Percentiles rank a stretch among this genome's conserved stretches.
phyloP scores from a whole-genome alignment of 345 rosid species.

The Linum lewisii region DNA sequence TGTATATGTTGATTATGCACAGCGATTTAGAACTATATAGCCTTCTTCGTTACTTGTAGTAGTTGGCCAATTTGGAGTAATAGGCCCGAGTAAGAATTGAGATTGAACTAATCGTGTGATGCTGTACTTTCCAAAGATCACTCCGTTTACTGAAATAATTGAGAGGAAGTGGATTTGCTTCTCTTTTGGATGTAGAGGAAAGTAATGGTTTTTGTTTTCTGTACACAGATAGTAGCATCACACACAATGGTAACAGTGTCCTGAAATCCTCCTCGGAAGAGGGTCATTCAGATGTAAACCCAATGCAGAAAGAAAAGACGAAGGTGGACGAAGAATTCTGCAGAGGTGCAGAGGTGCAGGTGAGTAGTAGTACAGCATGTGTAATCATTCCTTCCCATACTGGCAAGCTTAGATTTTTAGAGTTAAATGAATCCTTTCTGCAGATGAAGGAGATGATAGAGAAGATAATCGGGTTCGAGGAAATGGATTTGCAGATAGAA shows the following conservation, averaged over 20 bases:
- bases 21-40: neutral
- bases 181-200: neutral
- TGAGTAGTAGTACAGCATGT: slow-evolving; percentile 19
- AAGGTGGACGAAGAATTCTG: slow-evolving; percentile 56
- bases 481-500: slow-evolving; percentile 78
- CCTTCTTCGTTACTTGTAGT: neutral
- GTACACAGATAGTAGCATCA: slow-evolving; percentile 37
- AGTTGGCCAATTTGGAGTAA: too few relatives aligned
- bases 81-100: too few relatives aligned
- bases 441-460: slow-evolving; percentile 76
- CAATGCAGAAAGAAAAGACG: slow-evolving; percentile 51
- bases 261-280: slow-evolving; percentile 27
- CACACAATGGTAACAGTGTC: too few relatives aligned
- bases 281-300: slow-evolving; percentile 33
- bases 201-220: neutral
- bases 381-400: slow-evolving; percentile 19
- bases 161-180: too few relatives aligned
- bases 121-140: neutral
- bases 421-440: slow-evolving; percentile 23
- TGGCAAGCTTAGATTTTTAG: slow-evolving; percentile 15
- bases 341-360: slow-evolving; percentile 54
- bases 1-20: neutral
- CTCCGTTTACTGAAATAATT: neutral
- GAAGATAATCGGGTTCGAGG: slow-evolving; percentile 58
- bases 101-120: neutral